phyloP scores from a whole-genome alignment of 2,329 filamentous ascomycete species.

The Trichocomaceae sp. region DNA sequence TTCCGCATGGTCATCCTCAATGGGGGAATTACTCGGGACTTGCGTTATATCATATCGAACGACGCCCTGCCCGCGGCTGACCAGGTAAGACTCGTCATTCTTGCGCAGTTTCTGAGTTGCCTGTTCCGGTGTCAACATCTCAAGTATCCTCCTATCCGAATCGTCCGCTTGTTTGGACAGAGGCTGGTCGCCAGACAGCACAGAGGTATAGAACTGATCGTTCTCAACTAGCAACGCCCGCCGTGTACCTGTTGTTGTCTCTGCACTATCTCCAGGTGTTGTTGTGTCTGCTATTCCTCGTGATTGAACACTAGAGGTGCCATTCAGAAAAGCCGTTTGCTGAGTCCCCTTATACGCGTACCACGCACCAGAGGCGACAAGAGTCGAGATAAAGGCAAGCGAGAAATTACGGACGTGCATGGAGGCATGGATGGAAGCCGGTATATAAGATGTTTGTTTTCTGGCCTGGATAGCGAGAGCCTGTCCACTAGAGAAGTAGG shows the following conservation, averaged over 20 bases:
- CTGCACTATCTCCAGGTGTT: constrained; percentile 27
- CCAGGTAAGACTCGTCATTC: constrained; percentile 85
- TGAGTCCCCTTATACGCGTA: constrained; percentile 41
- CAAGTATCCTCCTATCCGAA: constrained; percentile 75
- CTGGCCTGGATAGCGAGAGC: constrained; percentile 32
- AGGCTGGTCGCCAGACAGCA: constrained; percentile 76
- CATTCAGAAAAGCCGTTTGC: constrained; percentile 22
- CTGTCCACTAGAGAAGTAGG: constrained; percentile 34
- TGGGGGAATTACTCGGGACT: constrained; percentile 91
- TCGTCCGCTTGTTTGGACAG: constrained; percentile 83
- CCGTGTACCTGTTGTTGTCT: constrained; percentile 49
- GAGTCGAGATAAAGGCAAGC: constrained; percentile 41
- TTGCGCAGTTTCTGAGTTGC: constrained; percentile 81
- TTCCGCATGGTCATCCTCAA: constrained; percentile 96
- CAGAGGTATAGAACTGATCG: constrained; percentile 82
- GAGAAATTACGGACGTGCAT: constrained; percentile 47
- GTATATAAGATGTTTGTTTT: constrained; percentile 29
- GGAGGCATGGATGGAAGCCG: constrained; percentile 36
- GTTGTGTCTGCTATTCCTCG: constrained; percentile 22
- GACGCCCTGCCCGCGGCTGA: constrained; percentile 83
- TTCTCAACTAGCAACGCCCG: constrained; percentile 79
- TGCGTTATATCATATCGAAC: constrained; percentile 93
- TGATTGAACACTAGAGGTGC: constrained; percentile 19
- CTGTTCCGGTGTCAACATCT: constrained; percentile 95
- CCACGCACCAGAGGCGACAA: constrained; percentile 45